Evolutionary conservation across 75 land plant species (phyloP).

Genomic region (Picea glauca): DNA sequence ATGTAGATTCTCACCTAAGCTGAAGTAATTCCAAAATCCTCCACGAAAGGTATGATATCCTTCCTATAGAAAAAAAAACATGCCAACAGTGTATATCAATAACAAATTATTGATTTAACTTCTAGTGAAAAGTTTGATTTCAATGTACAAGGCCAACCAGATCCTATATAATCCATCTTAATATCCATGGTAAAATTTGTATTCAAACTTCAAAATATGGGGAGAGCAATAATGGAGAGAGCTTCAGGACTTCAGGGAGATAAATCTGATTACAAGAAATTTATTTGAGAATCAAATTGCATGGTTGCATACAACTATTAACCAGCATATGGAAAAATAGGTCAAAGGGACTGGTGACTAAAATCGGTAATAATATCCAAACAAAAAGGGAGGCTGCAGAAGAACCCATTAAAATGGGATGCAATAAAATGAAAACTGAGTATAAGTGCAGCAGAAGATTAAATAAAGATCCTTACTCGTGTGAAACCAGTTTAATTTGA

Average conservation of each 20-base stretch:
- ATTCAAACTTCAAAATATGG: not conserved
- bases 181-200: not conserved
- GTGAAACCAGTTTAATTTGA: not conserved
- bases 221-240: not conserved
- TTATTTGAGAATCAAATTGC: not conserved
- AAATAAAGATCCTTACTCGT: no score
- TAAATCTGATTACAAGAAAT: not conserved
- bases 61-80: slow-evolving; percentile 43
- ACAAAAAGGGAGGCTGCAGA: no score
- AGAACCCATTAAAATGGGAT: no score
- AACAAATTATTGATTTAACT: not conserved
- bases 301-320: not conserved
- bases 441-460: no score
- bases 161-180: not conserved
- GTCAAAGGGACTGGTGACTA: no score
- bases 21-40: slow-evolving; percentile 99
- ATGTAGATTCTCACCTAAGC: slow-evolving; percentile 62
- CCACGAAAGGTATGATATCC: slow-evolving; percentile 79
- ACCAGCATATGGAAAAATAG: not conserved
- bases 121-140: not conserved
- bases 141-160: not conserved
- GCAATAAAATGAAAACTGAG: no score
- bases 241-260: no score
- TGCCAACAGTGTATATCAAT: not conserved
- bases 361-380: no score